phyloP scores from a whole-genome alignment of 2,329 filamentous ascomycete genomes.

The Pseudophaeomoniella oleicola region DNA sequence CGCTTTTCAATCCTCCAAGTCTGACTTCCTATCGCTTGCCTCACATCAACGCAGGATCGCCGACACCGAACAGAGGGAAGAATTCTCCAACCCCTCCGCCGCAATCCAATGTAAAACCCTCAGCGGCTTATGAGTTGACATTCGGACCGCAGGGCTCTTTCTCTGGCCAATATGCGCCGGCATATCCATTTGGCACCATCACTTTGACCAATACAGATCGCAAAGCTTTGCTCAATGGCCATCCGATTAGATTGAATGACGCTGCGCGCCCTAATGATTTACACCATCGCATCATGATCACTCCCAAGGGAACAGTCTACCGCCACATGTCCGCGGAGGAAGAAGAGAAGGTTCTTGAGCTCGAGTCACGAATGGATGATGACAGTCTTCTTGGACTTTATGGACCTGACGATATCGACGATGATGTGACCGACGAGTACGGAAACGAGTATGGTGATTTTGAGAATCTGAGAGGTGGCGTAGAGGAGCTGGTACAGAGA shows the following conservation, averaged over 20 bases:
- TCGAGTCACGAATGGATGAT: slow-evolving; percentile 23
- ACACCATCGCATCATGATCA: slow-evolving; percentile 29
- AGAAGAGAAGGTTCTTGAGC: slow-evolving; percentile 27
- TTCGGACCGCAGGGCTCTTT: slow-evolving; percentile 12
- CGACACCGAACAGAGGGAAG: slow-evolving; percentile 18
- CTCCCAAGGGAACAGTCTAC: slow-evolving; percentile 27
- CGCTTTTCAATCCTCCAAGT: neutral
- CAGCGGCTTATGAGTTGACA: slow-evolving; percentile 11
- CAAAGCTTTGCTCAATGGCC: slow-evolving; percentile 24
- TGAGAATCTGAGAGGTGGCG: slow-evolving; percentile 28
- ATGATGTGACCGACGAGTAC: slow-evolving; percentile 18
- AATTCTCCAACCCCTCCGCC: slow-evolving; percentile 14
- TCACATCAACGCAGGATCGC: slow-evolving; percentile 24
- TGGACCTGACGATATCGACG: slow-evolving; percentile 4
- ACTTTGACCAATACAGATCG: slow-evolving; percentile 28
- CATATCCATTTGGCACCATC: slow-evolving; percentile 21
- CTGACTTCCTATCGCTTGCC: slow-evolving; percentile 6
- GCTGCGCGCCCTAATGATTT: slow-evolving; percentile 16
- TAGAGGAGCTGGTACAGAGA: slow-evolving; percentile 28
- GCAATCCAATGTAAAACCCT: slow-evolving; percentile 12
- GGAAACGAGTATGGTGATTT: slow-evolving; percentile 24
- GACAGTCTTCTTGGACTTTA: slow-evolving; percentile 13
- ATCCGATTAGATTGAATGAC: slow-evolving; percentile 23
- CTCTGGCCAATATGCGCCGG: slow-evolving; percentile 22
- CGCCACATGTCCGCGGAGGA: slow-evolving; percentile 30